Base-by-base conservation (phyloP, 495 filamentous ascomycete genomes). In the Ascodesmis nigricans region DNA sequence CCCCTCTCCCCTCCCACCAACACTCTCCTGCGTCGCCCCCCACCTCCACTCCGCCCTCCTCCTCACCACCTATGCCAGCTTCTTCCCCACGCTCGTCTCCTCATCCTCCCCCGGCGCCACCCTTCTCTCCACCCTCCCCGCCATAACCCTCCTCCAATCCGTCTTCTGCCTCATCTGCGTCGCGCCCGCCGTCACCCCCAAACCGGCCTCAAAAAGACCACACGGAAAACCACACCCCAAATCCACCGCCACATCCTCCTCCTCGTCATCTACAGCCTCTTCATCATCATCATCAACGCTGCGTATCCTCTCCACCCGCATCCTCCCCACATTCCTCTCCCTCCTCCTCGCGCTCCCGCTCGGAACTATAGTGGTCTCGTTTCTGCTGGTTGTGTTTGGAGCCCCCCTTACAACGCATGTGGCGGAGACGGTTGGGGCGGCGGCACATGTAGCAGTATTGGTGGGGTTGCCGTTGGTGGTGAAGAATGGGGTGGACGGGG, bases 361-460 rank as follows among this genome's bases (percentile, higher is more conserved):
- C 14, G 47, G 47, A 2, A 63, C 64, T 4, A 50, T 55, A 0
- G 46, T 75, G 33, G 58, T 81, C 9, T 66, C 74, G 24, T 53
- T 75, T 38, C 50, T 78, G 23, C 62, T 90, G 42, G 61, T 95
- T 48, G 70, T 92, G 33, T 84, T 93, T 56, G 90, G 87, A 39
- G 87, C 84, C 8, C 87, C 87, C 0, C 52, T 87, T 33, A 81
- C 79, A 11, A 83, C 81, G 0, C 82, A 92, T 50, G 58, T 76
- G 33, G 32, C 58, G 6, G 71, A 91, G 29, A 97, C 84, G 2
- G 36, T 77, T 21, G 68, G 92, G 19, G 73, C 68, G 53, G 78
- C 78, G 1, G 65, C 71, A 7, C 81, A 95, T 54, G 64, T 91
- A 41, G 70, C 84, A 9, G 48, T 91, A 0, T 64, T 97, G 9